These are phyloP conservation scores for Suaeda aralocaspica DNA, from an alignment of 148 eudicot species.

Conservation along the genomic window DNA sequence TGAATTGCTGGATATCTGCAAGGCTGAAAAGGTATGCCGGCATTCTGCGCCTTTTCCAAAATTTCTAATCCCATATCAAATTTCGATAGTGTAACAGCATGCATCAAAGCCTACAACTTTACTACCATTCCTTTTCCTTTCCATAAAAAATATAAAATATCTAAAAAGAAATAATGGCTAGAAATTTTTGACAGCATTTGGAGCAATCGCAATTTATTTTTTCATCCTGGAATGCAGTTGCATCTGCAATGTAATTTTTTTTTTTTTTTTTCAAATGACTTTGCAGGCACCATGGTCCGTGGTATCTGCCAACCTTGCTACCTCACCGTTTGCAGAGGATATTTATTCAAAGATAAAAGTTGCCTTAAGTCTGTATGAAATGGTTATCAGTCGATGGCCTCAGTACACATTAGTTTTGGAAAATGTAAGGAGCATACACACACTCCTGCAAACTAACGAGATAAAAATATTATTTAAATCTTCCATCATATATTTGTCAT, in stretches of 20 bases:
- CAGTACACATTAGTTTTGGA: constrained; percentile 71
- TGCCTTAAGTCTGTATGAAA: constrained; percentile 58
- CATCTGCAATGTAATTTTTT: too few species aligned
- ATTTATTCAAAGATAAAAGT: constrained; percentile 58
- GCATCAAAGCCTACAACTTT: not conserved
- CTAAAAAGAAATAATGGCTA: too few species aligned
- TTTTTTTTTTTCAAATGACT: too few species aligned
- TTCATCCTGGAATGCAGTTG: too few species aligned
- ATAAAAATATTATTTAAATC: not conserved
- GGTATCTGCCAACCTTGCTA: constrained; percentile 63
- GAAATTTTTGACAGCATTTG: too few species aligned
- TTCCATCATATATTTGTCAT: not conserved
- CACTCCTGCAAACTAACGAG: not conserved
- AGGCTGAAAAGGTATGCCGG: constrained; percentile 71
- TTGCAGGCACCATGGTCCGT: constrained; percentile 77
- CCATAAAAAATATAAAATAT: too few species aligned
- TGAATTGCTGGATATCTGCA: constrained; percentile 63
- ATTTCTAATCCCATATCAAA: not conserved
- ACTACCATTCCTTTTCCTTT: too few species aligned
- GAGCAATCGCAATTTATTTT: too few species aligned
- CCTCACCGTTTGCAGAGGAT: constrained; percentile 82
- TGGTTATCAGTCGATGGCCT: constrained; percentile 85
- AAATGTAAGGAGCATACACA: constrained; percentile 47
- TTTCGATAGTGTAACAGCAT: not conserved
- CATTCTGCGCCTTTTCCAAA: not conserved